phyloP scores from a whole-genome alignment of 257 asterid species.

The Nicotiana knightiana region DNA sequence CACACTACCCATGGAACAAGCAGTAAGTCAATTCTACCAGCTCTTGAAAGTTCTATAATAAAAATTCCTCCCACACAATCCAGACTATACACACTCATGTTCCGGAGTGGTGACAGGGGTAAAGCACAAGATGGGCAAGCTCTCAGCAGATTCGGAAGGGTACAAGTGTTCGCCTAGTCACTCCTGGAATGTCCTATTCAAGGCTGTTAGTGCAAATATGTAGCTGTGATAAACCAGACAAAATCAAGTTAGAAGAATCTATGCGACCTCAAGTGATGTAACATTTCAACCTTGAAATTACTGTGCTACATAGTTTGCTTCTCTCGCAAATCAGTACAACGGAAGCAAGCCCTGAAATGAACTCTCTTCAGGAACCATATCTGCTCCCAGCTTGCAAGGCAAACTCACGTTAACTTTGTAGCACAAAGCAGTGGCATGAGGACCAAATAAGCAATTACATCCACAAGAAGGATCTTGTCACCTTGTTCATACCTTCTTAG shows the following conservation, averaged over 20 bases:
- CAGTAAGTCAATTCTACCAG: background rate
- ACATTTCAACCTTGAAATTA: slow-evolving; percentile 25
- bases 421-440: slow-evolving; percentile 20
- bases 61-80: slow-evolving; percentile 7
- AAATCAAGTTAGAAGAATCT: slow-evolving; percentile 31
- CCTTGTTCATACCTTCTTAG: background rate
- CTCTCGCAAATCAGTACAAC: slow-evolving; percentile 28
- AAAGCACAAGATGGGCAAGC: slow-evolving; percentile 8
- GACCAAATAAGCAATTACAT: slow-evolving; percentile 10
- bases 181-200: slow-evolving; percentile 25
- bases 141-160: slow-evolving; percentile 12
- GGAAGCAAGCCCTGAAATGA: slow-evolving; percentile 13
- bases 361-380: slow-evolving; percentile 19
- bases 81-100: slow-evolving; percentile 23
- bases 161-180: slow-evolving; percentile 9
- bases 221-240: slow-evolving; percentile 33
- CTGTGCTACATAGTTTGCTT: slow-evolving; percentile 26
- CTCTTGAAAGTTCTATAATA: slow-evolving; percentile 5
- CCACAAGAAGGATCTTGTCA: slow-evolving; percentile 2
- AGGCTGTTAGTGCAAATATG: slow-evolving; percentile 32
- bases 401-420: slow-evolving; percentile 21
- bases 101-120: slow-evolving; percentile 15
- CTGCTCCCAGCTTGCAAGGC: slow-evolving; percentile 21
- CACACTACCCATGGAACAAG: background rate
- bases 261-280: slow-evolving; percentile 16